A percentile compares a stretch with the other conserved stretches of the same genome.
Conservation (phyloP, 2,329 filamentous ascomycete genomes). For the Penicillium sp. region DNA sequence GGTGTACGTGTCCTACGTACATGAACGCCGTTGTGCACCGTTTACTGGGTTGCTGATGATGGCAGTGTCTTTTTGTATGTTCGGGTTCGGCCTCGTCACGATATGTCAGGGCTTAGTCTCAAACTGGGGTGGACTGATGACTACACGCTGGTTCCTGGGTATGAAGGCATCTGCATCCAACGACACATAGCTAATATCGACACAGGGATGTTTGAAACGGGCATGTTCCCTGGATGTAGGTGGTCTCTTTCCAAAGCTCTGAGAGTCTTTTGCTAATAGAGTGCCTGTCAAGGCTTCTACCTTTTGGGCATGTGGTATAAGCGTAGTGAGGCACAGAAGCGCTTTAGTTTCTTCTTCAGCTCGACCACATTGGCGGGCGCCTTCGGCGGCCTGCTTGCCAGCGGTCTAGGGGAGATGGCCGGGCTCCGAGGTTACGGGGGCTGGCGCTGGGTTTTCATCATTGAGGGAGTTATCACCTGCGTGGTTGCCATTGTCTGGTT, state of each 20-base stretch:
- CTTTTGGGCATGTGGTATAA: constrained; percentile 77
- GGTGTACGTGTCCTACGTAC: no score
- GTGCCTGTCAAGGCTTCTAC: constrained; percentile 47
- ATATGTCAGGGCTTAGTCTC: constrained; percentile 67
- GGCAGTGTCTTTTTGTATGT: no score
- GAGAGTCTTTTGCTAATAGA: no score
- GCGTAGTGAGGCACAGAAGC: constrained; percentile 75
- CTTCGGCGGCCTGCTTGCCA: constrained; percentile 56
- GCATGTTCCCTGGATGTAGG: constrained; percentile 60
- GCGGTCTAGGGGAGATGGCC: constrained; percentile 52
- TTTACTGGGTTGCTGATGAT: constrained; percentile 53
- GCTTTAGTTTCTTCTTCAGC: constrained; percentile 89
- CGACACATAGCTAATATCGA: no score
- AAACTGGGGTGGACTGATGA: constrained; percentile 67
- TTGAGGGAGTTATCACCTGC: constrained; percentile 56
- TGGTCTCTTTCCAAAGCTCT: no score
- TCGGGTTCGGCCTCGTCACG: constrained; percentile 67
- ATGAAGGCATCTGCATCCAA: no score
- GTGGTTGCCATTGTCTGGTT: constrained; percentile 50
- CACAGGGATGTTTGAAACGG: constrained; percentile 63
- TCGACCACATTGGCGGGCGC: constrained; percentile 55
- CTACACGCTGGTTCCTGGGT: constrained; percentile 78
- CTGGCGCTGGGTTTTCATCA: constrained; percentile 50
- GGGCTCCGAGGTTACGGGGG: constrained; percentile 49
- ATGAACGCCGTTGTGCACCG: neutral